phyloP scores from a whole-genome alignment of 176 grass and related monocot species.

The Thinopyrum elongatum region DNA sequence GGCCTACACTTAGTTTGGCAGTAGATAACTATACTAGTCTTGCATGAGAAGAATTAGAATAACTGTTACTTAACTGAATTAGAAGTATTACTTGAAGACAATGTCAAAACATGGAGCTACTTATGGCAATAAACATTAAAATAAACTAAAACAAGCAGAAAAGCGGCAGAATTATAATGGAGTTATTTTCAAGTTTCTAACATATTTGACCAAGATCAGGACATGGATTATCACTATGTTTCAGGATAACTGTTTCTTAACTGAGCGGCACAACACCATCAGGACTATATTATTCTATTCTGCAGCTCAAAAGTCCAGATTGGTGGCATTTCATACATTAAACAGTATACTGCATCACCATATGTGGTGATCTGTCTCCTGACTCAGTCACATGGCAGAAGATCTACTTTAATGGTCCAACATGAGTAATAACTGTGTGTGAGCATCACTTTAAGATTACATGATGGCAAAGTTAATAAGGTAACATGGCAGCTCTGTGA shows the following conservation, averaged over 20 bases:
- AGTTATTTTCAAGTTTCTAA: neutral
- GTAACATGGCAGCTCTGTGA: slow-evolving; percentile 19
- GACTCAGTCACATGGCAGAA: slow-evolving; percentile 7
- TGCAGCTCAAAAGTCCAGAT: neutral
- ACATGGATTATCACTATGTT: neutral
- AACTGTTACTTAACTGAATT: too few relatives aligned
- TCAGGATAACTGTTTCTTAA: neutral
- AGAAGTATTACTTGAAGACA: neutral
- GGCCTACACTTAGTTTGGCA: neutral
- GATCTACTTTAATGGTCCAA: slow-evolving; percentile 30
- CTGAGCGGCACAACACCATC: neutral
- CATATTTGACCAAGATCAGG: neutral
- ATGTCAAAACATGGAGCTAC: neutral
- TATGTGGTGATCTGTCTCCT: neutral
- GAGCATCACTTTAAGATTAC: neutral
- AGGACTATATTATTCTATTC: slow-evolving; percentile 5
- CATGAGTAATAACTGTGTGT: slow-evolving; percentile 24
- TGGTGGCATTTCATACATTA: slow-evolving; percentile 10
- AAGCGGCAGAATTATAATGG: neutral
- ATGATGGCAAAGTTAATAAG: slow-evolving; percentile 40
- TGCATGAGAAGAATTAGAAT: too few relatives aligned
- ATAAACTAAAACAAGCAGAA: neutral
- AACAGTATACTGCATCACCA: neutral
- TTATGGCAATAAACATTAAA: neutral
- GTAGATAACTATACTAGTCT: neutral